A percentile compares a stretch with the other conserved stretches of the same genome.
phyloP scores from a whole-genome alignment of 805 yeast genomes.

The Yarrowia sp. region DNA sequence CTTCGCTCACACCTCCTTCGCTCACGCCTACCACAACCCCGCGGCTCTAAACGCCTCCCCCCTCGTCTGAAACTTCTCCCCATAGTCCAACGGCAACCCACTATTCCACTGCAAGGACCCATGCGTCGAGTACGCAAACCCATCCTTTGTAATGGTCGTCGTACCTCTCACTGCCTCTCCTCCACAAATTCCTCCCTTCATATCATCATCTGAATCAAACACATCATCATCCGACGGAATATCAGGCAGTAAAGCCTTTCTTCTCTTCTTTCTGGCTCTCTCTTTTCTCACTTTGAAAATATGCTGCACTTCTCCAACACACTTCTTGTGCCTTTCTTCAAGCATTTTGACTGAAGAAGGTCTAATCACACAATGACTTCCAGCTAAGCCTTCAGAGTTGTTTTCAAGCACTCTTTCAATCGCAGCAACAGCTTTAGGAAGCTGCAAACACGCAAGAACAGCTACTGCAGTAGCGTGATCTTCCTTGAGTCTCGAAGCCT shows the following conservation, averaged over 20 bases:
- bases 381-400: not conserved
- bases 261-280: constrained; percentile 7
- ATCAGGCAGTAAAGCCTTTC: not conserved
- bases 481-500: constrained; percentile 1
- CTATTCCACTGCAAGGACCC: constrained; percentile 6
- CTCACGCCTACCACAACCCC: not conserved
- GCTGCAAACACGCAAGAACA: constrained; percentile 3
- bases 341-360: not conserved
- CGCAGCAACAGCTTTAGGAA: not conserved
- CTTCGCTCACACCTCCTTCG: not conserved
- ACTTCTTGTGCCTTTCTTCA: constrained; percentile 2
- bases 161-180: constrained; percentile 19
- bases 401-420: not conserved
- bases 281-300: not conserved
- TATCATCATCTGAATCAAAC: constrained; percentile 21
- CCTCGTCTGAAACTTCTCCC: constrained; percentile 12
- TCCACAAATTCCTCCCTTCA: constrained; percentile 14
- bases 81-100: constrained; percentile 6
- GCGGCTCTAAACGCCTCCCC: constrained; percentile 9
- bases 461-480: constrained; percentile 15
- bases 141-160: constrained; percentile 13
- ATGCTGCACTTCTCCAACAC: constrained; percentile 1
- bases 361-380: not conserved
- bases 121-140: constrained; percentile 13
- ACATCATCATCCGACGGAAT: not conserved